Base-by-base conservation (phyloP, 1,284 basidiomycete genomes). In the Moesziomyces globuligerus region DNA sequence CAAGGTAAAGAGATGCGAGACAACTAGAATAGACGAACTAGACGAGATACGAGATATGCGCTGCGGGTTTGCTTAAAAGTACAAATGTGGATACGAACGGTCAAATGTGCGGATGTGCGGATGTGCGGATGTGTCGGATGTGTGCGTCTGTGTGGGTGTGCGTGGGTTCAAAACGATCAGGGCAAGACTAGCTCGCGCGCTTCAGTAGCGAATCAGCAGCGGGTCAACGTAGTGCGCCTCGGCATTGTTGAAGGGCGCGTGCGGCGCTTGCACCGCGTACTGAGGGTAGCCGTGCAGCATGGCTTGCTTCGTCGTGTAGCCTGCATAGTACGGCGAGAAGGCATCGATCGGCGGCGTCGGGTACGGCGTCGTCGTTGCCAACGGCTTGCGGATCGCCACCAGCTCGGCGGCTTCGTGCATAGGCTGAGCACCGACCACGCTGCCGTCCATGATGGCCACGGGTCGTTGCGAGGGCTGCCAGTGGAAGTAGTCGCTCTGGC, bases 241-340 rank as follows among this genome's bases (percentile, higher is more conserved):
- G 11, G 70, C 70, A 26, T 72, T 72, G 65, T 72, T 72, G 64
- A 72, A 72, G 9, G 64, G 70, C 38, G 64, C 69, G 25, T 72
- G 69, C n/a, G 69, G 51, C 11, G 64, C 56, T 25, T 59, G 56
- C 23, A 45, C 48, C 9, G 51, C 26, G 13, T 51, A 51, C 11
- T 38, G 52, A 2, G 49, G 20, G 23, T 51, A 53, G 25, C 50
- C 46, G 32, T 52, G 53, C 41, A 52, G 26, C 15, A 25, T 15
- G 26, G 29, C 52, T n/a, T 48, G 52, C 48, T 60, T 67, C 25
- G 38, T n/a, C 18, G 51, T n/a, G 25, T 49, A 55, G 21, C 23
- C 24, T n/a, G 39, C 42, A 18, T 38, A 60, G 25, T 51, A 42
- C 1, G 60, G 54, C 10, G 55, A 49, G 18, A 69, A 69, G n/a